Conservation (phyloP, 768 basidiomycete genomes). For the Exsudoporus frostii region DNA sequence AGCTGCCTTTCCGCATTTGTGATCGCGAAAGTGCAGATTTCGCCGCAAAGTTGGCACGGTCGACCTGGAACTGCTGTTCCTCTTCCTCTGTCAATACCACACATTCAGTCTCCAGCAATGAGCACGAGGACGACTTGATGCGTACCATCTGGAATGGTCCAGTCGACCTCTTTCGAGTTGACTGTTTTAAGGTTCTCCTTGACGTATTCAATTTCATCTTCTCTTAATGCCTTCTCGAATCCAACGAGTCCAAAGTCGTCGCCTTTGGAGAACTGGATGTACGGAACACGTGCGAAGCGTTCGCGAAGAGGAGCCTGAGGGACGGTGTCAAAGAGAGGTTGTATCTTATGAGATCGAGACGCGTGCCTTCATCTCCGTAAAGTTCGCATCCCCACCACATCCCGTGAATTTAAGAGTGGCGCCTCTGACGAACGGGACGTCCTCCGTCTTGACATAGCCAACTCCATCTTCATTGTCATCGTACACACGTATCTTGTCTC, state of each 20-base stretch:
- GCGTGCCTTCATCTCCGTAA: constrained; percentile 56
- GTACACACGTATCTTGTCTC: constrained; percentile 61
- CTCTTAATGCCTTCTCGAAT: constrained; percentile 62
- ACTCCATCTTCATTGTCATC: constrained; percentile 46
- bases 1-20: constrained; percentile 36
- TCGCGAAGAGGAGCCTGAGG: constrained; percentile 44
- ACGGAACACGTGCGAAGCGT: constrained; percentile 45
- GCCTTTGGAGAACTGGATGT: constrained; percentile 46
- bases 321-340: not conserved
- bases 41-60: constrained; percentile 70
- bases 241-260: constrained; percentile 47
- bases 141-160: constrained; percentile 62
- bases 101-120: not conserved
- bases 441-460: constrained; percentile 42
- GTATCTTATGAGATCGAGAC: not conserved
- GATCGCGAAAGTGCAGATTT: constrained; percentile 42
- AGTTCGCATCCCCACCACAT: constrained; percentile 54
- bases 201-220: constrained; percentile 70
- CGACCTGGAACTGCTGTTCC: constrained; percentile 69
- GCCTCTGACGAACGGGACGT: constrained; percentile 42
- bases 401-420: constrained; percentile 50
- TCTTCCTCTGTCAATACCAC: constrained; percentile 51
- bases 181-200: constrained; percentile 63
- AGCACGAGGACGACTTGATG: not conserved
- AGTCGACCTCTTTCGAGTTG: constrained; percentile 60